Base-by-base conservation (phyloP, 2,329 filamentous ascomycete genomes). In the Aureobasidium lini region DNA sequence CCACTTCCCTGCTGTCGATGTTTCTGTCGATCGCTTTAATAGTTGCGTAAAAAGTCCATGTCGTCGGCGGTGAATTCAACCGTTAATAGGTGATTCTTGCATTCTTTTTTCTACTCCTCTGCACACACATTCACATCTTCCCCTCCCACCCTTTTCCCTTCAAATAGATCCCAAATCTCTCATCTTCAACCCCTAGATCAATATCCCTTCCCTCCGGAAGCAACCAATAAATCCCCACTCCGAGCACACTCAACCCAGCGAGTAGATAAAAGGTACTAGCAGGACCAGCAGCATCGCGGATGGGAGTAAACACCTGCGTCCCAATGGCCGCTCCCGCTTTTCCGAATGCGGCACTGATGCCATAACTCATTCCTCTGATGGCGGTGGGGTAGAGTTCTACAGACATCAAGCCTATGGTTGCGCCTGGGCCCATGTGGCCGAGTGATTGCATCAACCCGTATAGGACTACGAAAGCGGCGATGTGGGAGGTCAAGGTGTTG, bases 271-370 rank as follows among this genome's bases (percentile, higher is more conserved):
- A 66, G 2, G 65, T 66, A 6, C 54, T 60, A 3, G 58, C 37
- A 11, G 65, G 65, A 2, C 65, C 65, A 7, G 64, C 64, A 10
- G 62, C 62, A 31, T 58, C 57, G 1, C 65, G 71, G 31, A 80
- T 78, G 0, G 77, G 78, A 4, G 72, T 77, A 53, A 81, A 80
- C 0, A 76, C 79, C 58, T 81, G 73, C 1, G 77, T 81, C 0
- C 79, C 79, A 4, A 82, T 64, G 0, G 79, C 79, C 0, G 78
- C 79, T 0, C 79, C 79, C 0, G 77, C 72, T 62, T 82, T 81
- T 1, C 79, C 79, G 31, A 81, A 64, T 0, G 78, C 80, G 0
- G 79, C 79, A 2, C 76, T 76, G n/a, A 81, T 64, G 0, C 79
- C 79, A 56, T 80, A 80, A 46, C 77, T 79, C 8, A 75, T 78